Base-by-base conservation (phyloP, 169 alveolate species). In the Plasmodium vivax region DNA sequence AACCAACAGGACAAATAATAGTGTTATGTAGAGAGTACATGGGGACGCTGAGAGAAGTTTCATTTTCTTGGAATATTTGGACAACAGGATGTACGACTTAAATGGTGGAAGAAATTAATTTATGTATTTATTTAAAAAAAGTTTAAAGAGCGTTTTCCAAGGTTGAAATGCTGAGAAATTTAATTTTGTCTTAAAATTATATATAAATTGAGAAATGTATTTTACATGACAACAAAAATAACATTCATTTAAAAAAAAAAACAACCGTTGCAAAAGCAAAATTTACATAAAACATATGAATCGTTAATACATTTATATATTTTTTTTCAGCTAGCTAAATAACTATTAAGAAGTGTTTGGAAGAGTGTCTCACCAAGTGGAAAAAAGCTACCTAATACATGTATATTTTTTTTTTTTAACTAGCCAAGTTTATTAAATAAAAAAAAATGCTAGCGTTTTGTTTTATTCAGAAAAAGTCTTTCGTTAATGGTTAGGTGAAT, bases 11-110 rank as follows among this genome's bases (percentile, higher is more conserved):
- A 51, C 62, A 14, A 85, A 85, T 51, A 85, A 34, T 51, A 85
- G n/a, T 30, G 80, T 75, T 32, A 23, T 51, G 43, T 58, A 85
- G 56, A 85, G 30, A 51, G 82, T 58, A 77, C 41, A 47, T 38
- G 74, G 38, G 45, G 41, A 41, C 80, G 45, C 82, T 47, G 38
- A 34, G 80, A 47, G 32, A 34, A 54, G 19, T n/a, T 54, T 75
- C 93, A 85, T 85, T 85, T 85, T 85, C 79, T 73, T 74, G 43
- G 77, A 74, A 68, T 45, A 73, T 10, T 30, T n/a, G 77, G 47
- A 84, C 74, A 36, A 47, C 43, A 84, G 75, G 74, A 43, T 68
- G 77, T 27, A 68, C 38, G 51, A 19, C 54, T 41, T 84, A 84
- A 41, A 84, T 71, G 45, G 43, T 43, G 54, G 45, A 36, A 30